Conservation (phyloP, 306 rosid genomes). For the Benincasa hispida region DNA sequence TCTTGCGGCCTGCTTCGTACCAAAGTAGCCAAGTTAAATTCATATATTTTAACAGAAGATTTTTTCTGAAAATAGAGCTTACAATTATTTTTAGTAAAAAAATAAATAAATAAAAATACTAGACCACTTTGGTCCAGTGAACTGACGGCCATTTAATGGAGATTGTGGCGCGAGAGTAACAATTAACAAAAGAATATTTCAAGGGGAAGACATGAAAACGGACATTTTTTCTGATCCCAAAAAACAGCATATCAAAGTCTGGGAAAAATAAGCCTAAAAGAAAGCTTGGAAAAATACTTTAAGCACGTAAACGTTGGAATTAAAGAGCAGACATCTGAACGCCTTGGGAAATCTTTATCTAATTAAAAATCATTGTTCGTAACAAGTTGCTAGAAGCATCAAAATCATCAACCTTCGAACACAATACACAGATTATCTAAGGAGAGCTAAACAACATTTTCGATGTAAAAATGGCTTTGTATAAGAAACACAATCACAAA, state of each 20-base stretch:
- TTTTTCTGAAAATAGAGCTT: background rate
- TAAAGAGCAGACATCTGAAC: background rate
- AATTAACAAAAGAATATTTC: background rate
- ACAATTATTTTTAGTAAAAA: background rate
- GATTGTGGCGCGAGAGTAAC: background rate
- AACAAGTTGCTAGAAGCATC: background rate
- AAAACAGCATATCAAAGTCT: background rate
- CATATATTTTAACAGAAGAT: background rate
- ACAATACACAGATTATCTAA: background rate
- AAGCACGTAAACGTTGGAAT: background rate
- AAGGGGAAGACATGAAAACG: background rate
- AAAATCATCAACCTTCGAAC: background rate
- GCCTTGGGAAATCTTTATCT: background rate
- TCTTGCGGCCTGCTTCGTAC: constrained; percentile 67
- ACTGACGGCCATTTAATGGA: background rate
- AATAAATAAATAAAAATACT: no score
- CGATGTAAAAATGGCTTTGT: no score
- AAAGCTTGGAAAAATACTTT: background rate
- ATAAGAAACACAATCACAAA: background rate
- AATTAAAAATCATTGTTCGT: background rate
- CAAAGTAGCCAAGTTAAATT: background rate
- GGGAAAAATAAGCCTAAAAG: no score
- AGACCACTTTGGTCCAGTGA: background rate
- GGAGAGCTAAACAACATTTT: no score
- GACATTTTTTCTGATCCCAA: background rate